These are phyloP conservation scores for Ceratocystiopsis minuta DNA, from an alignment of 2,329 filamentous ascomycete genomes.

Conservation along the genomic window DNA sequence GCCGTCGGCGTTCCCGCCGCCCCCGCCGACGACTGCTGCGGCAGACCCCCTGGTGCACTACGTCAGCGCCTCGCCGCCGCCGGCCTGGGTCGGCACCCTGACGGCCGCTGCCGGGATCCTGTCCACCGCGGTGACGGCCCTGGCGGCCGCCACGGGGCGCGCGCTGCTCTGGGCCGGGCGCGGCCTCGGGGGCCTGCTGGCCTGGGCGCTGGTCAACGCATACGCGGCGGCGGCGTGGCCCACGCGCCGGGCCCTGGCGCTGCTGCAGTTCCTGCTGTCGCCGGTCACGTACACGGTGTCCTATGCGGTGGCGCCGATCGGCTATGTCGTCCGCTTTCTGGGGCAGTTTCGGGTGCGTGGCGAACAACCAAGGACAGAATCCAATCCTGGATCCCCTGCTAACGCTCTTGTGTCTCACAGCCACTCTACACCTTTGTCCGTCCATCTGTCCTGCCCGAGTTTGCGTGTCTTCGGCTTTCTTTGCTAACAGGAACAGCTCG, in stretches of 20 bases:
- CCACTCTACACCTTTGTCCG: slow-evolving; percentile 26
- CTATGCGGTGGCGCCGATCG: slow-evolving; percentile 10
- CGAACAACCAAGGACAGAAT: too few relatives aligned
- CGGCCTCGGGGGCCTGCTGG: background rate
- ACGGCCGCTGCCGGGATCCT: too few relatives aligned
- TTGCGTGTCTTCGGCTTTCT: slow-evolving; percentile 28
- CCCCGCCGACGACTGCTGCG: too few relatives aligned
- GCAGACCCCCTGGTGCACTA: too few relatives aligned
- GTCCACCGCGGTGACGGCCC: too few relatives aligned
- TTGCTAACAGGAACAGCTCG: slow-evolving; percentile 25
- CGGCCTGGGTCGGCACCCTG: too few relatives aligned
- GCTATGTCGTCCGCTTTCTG: slow-evolving; percentile 17
- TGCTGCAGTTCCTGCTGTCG: slow-evolving; percentile 18
- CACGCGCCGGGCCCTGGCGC: slow-evolving; percentile 8
- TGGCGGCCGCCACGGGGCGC: too few relatives aligned
- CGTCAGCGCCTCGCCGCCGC: too few relatives aligned
- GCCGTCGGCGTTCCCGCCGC: too few relatives aligned
- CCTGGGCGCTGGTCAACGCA: slow-evolving; percentile 1
- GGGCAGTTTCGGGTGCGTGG: slow-evolving; percentile 17
- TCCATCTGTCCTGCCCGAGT: too few relatives aligned
- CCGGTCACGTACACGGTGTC: slow-evolving; percentile 19
- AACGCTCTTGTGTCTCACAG: slow-evolving; percentile 11
- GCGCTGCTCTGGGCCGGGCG: background rate
- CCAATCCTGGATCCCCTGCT: background rate
- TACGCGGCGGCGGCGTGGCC: slow-evolving; percentile 6